These are phyloP conservation scores for Penicillium dipodomyicola DNA, from an alignment of 495 filamentous ascomycete species.

Conservation along the genomic window DNA sequence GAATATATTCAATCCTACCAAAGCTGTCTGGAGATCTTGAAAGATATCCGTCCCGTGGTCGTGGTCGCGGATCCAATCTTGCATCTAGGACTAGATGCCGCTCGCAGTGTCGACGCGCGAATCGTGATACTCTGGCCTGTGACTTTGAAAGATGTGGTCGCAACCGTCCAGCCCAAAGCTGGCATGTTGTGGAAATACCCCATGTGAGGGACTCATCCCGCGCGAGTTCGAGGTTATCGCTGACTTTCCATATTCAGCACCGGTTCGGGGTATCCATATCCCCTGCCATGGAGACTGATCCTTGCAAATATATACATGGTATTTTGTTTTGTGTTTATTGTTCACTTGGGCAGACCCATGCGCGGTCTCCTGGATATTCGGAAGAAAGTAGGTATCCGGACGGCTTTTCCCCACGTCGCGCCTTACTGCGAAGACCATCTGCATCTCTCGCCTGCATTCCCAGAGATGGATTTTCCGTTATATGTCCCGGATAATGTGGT, in stretches of 20 bases:
- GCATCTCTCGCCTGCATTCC: slow-evolving; percentile 37
- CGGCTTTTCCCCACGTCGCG: slow-evolving; percentile 33
- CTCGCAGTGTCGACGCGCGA: slow-evolving; percentile 31
- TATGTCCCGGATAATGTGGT: slow-evolving; percentile 43
- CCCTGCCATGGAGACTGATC: slow-evolving; percentile 41
- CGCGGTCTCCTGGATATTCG: slow-evolving; percentile 21
- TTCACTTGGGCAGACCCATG: slow-evolving; percentile 22
- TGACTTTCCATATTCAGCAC: slow-evolving; percentile 27
- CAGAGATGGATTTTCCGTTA: slow-evolving; percentile 47
- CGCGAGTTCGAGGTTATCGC: neutral
- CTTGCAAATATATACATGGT: slow-evolving; percentile 39
- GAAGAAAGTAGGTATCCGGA: slow-evolving; percentile 27
- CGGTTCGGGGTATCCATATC: slow-evolving; percentile 47
- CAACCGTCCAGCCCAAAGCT: slow-evolving; percentile 35
- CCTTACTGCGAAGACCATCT: slow-evolving; percentile 36
- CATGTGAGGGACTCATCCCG: too few species aligned
- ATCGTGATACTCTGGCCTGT: slow-evolving; percentile 36
- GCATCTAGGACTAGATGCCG: slow-evolving; percentile 48
- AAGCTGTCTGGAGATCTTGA: slow-evolving; percentile 44
- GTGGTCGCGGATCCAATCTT: slow-evolving; percentile 52
- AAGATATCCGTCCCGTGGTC: slow-evolving; percentile 38
- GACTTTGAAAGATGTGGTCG: slow-evolving; percentile 42
- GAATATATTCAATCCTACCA: slow-evolving; percentile 51
- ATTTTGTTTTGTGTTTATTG: slow-evolving; percentile 11
- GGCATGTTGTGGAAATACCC: slow-evolving; percentile 46